Base-by-base conservation (phyloP, 805 yeast species). In the Ogataea ganodermae region DNA sequence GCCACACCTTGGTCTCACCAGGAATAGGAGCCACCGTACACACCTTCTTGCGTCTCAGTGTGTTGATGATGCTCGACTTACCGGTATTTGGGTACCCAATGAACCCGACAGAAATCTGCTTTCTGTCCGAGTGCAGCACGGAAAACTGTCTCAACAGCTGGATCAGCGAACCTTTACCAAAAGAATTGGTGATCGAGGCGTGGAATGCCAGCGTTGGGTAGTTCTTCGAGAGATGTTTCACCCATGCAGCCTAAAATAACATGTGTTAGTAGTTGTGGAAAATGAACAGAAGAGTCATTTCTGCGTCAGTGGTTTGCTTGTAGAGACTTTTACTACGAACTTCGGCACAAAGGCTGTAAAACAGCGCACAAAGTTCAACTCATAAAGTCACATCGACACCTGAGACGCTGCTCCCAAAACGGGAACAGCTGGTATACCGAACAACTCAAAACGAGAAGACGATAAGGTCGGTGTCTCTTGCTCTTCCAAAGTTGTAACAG, bases 1-100 rank as follows among this genome's bases (percentile, higher is more conserved):
- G 99, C 99, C 99, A 92, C 37, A 92, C 97, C 70, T 92, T 92
- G 28, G 99, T 92, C 67, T 92, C 99, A 67, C 99, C 99, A 24
- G 99, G 99, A 60, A 92, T 90, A 40, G 99, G 99, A 1, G 99
- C 99, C 40, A 92, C 98, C 37, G 79, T 84, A 73, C 98, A 94
- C 39, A 92, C 99, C 72, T 92, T 94, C 79, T 94, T 94, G 67
- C 84, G 83, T 65, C 97, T 82, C 59, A 92, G 74, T 2, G 98
- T 91, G 72, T 92, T 92, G 62, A 92, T 92, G 56, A 92, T 89
- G 35, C 96, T 88, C 1, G 98, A 92, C 66, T 92, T 92, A 57
- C 99, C 99, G n/a, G 97, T 86, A 65, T 92, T 92, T 56, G 99
- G 99, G 66, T 94, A 92, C 13, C 99, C 99, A 63, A 92, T 91